Evolutionary conservation across 1,284 basidiomycete species (phyloP), one percentile per base, ranked within the genome.

Genomic region (Rugosomyces carneus): DNA sequence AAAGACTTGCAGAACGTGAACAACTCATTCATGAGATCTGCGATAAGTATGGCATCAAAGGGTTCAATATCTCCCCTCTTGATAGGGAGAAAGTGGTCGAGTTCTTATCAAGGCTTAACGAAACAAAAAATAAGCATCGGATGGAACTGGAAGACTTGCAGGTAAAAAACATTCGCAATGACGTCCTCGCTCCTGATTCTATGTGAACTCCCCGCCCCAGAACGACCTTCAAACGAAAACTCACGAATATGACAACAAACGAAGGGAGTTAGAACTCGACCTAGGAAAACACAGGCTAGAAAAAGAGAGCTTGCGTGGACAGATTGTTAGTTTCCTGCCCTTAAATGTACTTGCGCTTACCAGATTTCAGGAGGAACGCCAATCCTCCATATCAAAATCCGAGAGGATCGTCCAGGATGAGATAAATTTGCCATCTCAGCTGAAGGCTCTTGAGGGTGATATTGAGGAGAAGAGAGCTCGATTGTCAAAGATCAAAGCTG

Each of bases 1-100:
- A 76, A 43, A 84, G 87, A n/a, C 66, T 93, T 26, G 60, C 64
- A 1, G 81, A 84, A 8, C 80, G 93, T 19, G 91, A 94, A 60
- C 69, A 74, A 7, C 68, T 84, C 23, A 84, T 97, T 47, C 78
- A 77, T 19, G 77, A 84, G 29, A 78, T 92, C 7, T 77, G 81
- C 38, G 70, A 79, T 37, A 78, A 78, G 50, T 73, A 89, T 53
- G 73, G 78, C 19, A 82, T 96, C 55, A 77, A 79, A 44, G 92
- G 90, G 0, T 93, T 81, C 58, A 81, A 79, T 46, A 69, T 75
- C 36, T 71, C 77, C 1, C 79, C 81, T 1, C 70, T 91, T 19
- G 80, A 80, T 42, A 72, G 79, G 41, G 77, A 80, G 19, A 76
- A 84, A 57, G 75, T 92, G 24, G 60, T 73, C 10, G 81, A 89